Evolutionary conservation across 2,329 filamentous ascomycete genomes (phyloP), one percentile per base, ranked within the genome.

Genomic region (Cladophialophora bantiana): DNA sequence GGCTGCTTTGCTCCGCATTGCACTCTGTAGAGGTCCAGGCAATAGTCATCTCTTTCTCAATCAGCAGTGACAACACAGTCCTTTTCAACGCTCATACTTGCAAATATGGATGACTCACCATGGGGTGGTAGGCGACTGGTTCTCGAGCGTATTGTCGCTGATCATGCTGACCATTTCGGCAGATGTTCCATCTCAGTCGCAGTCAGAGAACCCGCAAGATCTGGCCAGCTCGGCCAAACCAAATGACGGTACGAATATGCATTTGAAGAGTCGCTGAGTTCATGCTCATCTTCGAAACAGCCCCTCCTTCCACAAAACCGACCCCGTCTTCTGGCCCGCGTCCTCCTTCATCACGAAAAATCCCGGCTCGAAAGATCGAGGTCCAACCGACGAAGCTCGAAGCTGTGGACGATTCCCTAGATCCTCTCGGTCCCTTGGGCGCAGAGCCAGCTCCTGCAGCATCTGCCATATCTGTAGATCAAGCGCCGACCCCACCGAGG

Each of bases 361-460:
- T 84, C 70, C 80, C 80, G n/a, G 80, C 82, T 62, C 83, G 85
- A 68, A 86, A 86, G 75, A 83, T 88, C 74, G 86, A 81, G 74
- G 83, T 83, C 40, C 86, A 89, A 74, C 83, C 86, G 36, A 89
- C 86, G 52, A 85, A 84, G 64, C 80, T 89, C 68, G 86, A 89
- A 78, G 85, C 85, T 59, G 85, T 88, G 67, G 87, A 89, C 71
- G 84, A 87, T 74, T 83, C 86, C 53, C 79, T 87, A 66, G 88
- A 88, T 62, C 88, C 88, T 35, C 79, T 90, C 54, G 88, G 88
- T 53, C 87, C 87, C 57, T 77, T 88, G 15, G 85, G 86, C 10
- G 59, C 32, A 50, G 73, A 76, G 52, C 70, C 73, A 45, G 74
- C 72, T 32, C 74, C 78, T 2, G 53, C 59, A 15, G 53, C 62